Percentiles rank a stretch among this genome's conserved stretches.
These are phyloP conservation scores for Fusarium ramigenum DNA, from an alignment of 2,329 filamentous ascomycete species.

Conservation along the genomic window DNA sequence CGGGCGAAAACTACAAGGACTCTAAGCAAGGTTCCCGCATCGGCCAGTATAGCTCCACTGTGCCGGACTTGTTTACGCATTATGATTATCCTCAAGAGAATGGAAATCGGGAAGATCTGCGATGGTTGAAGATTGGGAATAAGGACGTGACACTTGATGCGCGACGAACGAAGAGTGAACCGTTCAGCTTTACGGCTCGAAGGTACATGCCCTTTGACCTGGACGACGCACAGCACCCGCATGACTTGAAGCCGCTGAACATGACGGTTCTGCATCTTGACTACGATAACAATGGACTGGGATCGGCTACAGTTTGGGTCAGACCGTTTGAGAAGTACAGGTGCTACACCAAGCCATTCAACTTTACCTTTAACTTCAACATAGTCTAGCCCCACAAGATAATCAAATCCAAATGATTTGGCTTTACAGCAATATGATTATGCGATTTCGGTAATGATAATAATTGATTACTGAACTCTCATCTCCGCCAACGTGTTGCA, in stretches of 20 bases:
- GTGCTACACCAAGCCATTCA: conserved; percentile 10
- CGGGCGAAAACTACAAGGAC: conserved; percentile 22
- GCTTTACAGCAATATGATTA: no score
- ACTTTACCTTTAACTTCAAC: conserved; percentile 15
- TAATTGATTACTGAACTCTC: fast-evolving
- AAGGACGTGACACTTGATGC: conserved; percentile 4
- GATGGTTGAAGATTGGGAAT: background rate
- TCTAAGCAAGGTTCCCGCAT: conserved; percentile 10
- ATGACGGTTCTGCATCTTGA: conserved; percentile 21
- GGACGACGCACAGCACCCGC: conserved; percentile 9
- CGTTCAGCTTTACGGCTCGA: conserved; percentile 13
- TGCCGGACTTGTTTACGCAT: background rate
- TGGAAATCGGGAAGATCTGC: conserved; percentile 8
- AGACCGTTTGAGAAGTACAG: conserved; percentile 23
- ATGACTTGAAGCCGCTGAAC: conserved; percentile 12
- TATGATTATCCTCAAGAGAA: conserved; percentile 29
- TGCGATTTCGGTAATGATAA: background rate
- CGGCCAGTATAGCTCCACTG: background rate
- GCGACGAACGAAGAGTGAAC: background rate
- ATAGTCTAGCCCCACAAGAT: background rate
- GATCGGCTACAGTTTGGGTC: conserved; percentile 9
- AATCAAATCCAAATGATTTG: no score
- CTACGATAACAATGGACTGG: conserved; percentile 16
- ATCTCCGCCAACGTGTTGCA: fast-evolving
- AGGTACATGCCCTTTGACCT: conserved; percentile 20